phyloP scores from a whole-genome alignment of 129 eudicot species.

The Smallanthus sonchifolius region DNA sequence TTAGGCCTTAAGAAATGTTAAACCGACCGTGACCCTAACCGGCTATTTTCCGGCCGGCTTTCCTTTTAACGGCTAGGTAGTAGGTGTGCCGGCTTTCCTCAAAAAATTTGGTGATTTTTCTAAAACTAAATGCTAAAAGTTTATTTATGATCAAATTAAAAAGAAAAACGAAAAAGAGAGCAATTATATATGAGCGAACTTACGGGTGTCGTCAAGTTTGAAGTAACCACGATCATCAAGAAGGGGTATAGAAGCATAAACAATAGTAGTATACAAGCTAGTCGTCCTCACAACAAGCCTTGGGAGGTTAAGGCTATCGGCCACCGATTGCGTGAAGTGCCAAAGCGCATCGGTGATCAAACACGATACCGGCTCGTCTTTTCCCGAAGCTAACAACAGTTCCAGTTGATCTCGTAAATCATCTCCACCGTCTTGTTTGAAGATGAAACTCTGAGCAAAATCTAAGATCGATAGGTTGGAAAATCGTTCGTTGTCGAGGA shows the following conservation, averaged over 20 bases:
- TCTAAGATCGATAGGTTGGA: slow-evolving; percentile 13
- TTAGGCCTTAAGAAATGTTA: too few species aligned
- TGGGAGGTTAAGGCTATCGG: slow-evolving; percentile 38
- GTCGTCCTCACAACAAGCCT: slow-evolving; percentile 49
- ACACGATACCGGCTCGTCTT: slow-evolving; percentile 36
- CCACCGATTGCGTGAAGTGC: slow-evolving; percentile 43
- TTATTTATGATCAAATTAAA: too few species aligned
- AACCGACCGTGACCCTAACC: too few species aligned
- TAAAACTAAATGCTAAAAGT: too few species aligned
- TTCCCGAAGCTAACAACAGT: slow-evolving; percentile 21
- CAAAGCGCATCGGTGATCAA: slow-evolving; percentile 57
- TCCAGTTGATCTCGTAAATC: slow-evolving; percentile 30
- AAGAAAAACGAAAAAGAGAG: neutral
- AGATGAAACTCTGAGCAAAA: slow-evolving; percentile 13
- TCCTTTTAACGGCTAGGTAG: too few species aligned
- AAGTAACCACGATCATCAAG: slow-evolving; percentile 38
- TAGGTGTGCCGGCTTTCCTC: too few species aligned
- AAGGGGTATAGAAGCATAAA: slow-evolving; percentile 30
- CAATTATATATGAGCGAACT: neutral
- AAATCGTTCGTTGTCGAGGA: slow-evolving; percentile 22
- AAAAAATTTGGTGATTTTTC: too few species aligned
- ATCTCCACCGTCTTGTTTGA: slow-evolving; percentile 32
- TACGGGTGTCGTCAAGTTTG: neutral
- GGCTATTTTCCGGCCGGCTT: too few species aligned
- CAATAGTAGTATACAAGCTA: slow-evolving; percentile 28